Evolutionary conservation across 1,284 basidiomycete species (phyloP), one percentile per base, ranked within the genome.

Genomic region (Rhodotorula sp.): DNA sequence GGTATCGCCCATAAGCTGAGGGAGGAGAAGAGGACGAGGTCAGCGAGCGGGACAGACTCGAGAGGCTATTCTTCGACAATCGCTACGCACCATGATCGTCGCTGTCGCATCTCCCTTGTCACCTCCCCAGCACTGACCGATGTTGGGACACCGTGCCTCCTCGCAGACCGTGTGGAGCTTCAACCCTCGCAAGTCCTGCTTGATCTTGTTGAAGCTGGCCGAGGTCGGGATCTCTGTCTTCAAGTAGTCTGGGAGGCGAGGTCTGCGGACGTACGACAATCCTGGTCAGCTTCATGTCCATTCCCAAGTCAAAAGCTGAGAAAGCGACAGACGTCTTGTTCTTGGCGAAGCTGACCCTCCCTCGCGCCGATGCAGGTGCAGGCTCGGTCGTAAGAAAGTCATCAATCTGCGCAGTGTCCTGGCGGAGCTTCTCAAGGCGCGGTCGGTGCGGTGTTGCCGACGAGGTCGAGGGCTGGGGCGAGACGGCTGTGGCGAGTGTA

Each of bases 81-180:
- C 24, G 20, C 1, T 27, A 39, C 85, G 66, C 73, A 92, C 94
- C 96, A 99, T 99, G 81, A 99, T 99, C 0, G 94, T 97, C n/a
- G 94, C 94, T 11, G 96, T 99, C 20, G 96, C 96, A 61, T 88
- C 86, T 64, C 88, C 88, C 77, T 90, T 89, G 55, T 79, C 79
- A 2, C 94, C 94, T 60, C 96, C 94, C 96, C 96, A 99, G 80
- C 96, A 99, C 78, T 99, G 95, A 39, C 95, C 96, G 67, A 99
- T 98, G 79, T 99, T 99, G 1, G 96, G 96, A 84, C 96, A 99
- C 70, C 94, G 87, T 34, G 96, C 96, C 81, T 99, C 96, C 81
- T 99, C 96, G 78, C 96, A 99, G 1, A 99, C 96, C 0, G 96
- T 99, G 78, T 95, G 92, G 59, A 99, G 83, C 15, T 87, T 87